phyloP scores from a whole-genome alignment of 2,329 filamentous ascomycete species.

The Ceratocystis colombiana region DNA sequence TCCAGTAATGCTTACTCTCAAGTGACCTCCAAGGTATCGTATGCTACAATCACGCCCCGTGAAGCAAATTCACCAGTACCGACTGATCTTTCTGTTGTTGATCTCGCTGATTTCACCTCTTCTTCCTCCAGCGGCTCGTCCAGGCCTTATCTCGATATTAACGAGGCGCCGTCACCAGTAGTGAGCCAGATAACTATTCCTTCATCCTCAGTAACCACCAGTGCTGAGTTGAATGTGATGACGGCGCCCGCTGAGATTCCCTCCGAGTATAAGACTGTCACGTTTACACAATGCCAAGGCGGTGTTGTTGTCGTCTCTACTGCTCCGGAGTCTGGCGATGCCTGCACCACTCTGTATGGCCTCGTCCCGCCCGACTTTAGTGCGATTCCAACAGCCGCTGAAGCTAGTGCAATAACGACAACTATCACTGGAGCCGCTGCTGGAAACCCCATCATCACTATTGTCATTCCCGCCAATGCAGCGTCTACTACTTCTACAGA shows the following conservation, averaged over 20 bases:
- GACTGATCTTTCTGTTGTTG: constrained; percentile 22
- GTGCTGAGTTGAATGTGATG: constrained; percentile 3
- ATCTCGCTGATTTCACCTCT: constrained; percentile 18
- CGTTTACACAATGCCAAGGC: constrained; percentile 20
- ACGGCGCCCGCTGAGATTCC: constrained; percentile 18
- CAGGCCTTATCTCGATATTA: constrained; percentile 15
- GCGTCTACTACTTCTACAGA: neutral
- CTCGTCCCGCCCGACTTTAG: constrained; percentile 18
- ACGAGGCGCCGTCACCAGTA: constrained; percentile 13
- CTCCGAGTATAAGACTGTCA: constrained; percentile 22
- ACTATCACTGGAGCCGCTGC: constrained; percentile 18
- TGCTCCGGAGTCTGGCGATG: neutral
- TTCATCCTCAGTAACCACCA: constrained; percentile 8
- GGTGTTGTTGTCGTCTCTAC: constrained; percentile 6
- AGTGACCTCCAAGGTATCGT: constrained; percentile 11
- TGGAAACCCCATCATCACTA: constrained; percentile 22
- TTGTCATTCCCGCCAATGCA: constrained; percentile 18
- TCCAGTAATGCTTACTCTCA: neutral
- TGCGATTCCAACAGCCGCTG: constrained; percentile 15
- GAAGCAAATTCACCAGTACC: neutral
- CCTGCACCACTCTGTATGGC: constrained; percentile 19
- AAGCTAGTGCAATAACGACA: constrained; percentile 16
- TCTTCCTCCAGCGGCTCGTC: neutral
- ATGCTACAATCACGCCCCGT: constrained; percentile 10
- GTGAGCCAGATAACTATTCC: constrained; percentile 2